A percentile compares a stretch with the other conserved stretches of the same genome.
These are phyloP conservation scores for Phaffomyces antillensis DNA, from an alignment of 805 yeast genomes.

Conservation along the genomic window DNA sequence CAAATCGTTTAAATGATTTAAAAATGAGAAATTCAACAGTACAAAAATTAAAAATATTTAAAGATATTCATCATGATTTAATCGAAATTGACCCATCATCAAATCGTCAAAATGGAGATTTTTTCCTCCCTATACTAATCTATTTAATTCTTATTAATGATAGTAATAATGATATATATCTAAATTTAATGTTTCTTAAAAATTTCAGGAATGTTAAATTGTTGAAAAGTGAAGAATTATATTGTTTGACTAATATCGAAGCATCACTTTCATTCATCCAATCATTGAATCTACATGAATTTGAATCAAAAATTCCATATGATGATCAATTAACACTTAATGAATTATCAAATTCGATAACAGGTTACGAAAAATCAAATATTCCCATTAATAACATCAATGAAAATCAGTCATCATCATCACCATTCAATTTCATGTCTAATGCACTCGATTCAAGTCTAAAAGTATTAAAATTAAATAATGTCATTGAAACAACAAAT, in stretches of 20 bases:
- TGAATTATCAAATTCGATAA: background rate
- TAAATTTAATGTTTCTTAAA: slow-evolving; percentile 17
- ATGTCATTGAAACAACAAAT: slow-evolving; percentile 6
- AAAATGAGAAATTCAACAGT: slow-evolving; percentile 9
- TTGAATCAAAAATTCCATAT: slow-evolving; percentile 8
- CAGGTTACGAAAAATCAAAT: background rate
- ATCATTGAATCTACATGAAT: slow-evolving; percentile 9
- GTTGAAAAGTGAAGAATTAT: slow-evolving; percentile 15
- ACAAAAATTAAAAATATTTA: slow-evolving; percentile 11
- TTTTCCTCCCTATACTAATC: slow-evolving; percentile 19
- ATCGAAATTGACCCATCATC: slow-evolving; percentile 2
- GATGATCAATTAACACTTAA: slow-evolving; percentile 7
- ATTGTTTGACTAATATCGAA: slow-evolving; percentile 22
- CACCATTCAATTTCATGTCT: background rate
- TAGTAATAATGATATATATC: slow-evolving; percentile 11
- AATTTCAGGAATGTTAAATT: slow-evolving; percentile 16
- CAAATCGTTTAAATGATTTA: slow-evolving; percentile 6
- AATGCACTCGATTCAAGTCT: slow-evolving; percentile 12
- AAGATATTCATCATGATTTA: slow-evolving; percentile 13
- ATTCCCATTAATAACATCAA: background rate
- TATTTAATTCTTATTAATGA: slow-evolving; percentile 15
- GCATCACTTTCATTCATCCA: slow-evolving; percentile 19
- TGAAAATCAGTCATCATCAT: no score
- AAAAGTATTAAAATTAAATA: background rate
- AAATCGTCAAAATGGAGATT: slow-evolving; percentile 16